Conservation (phyloP, 331 rosid species). For the Acacia pycnantha region DNA sequence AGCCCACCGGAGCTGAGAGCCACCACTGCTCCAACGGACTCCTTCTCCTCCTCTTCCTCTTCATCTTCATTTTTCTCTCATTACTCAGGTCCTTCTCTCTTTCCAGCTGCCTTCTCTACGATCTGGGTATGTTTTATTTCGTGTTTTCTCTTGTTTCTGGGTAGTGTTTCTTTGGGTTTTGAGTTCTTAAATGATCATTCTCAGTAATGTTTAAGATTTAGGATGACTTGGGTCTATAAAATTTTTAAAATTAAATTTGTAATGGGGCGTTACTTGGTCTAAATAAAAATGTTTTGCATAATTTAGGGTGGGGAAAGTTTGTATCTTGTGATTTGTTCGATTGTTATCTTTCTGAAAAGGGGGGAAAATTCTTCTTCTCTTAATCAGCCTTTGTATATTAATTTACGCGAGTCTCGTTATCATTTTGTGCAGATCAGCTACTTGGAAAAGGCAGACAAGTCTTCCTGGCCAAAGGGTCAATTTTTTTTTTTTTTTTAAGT, state of each 20-base stretch:
- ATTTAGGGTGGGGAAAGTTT: constrained; percentile 7
- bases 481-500: not conserved
- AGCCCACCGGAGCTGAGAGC: constrained; percentile 40
- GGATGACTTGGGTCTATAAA: not conserved
- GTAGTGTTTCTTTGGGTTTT: constrained; percentile 18
- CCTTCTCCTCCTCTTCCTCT: not conserved
- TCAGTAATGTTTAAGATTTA: constrained; percentile 17
- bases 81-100: not conserved
- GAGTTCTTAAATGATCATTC: constrained; percentile 22
- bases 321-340: not conserved
- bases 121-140: constrained; percentile 36
- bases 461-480: constrained; percentile 27
- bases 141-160: constrained; percentile 22
- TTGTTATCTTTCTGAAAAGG: not conserved
- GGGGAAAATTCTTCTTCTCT: not conserved
- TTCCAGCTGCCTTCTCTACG: constrained; percentile 5
- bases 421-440: constrained; percentile 46
- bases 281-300: constrained; percentile 4
- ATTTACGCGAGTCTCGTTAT: constrained; percentile 16
- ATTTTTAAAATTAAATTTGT: not conserved
- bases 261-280: constrained; percentile 2
- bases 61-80: not conserved
- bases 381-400: not conserved
- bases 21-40: constrained; percentile 52
- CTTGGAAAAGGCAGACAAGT: constrained; percentile 11